Base-by-base conservation (phyloP, 2,329 filamentous ascomycete genomes). In the Trichoderma koningii region DNA sequence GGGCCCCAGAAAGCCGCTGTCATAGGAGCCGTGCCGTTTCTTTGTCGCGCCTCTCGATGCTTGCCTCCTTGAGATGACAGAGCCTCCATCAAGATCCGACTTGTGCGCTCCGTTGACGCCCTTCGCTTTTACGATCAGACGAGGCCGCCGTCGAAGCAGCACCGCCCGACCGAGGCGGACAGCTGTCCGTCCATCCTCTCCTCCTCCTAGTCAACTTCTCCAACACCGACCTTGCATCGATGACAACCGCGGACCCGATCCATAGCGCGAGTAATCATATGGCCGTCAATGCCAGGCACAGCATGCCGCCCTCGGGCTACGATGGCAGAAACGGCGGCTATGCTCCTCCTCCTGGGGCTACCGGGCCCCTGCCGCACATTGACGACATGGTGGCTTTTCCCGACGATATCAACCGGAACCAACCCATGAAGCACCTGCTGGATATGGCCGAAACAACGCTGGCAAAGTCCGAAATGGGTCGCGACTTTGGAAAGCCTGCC, bases 401-500 rank as follows among this genome's bases (percentile, higher is more conserved):
- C 17, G 76, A 79, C 64, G 80, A 84, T 42, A 73, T 85, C 66
- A 79, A 84, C 66, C 70, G 75, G 48, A 77, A 82, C 66, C 80
- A 81, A 65, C 83, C 83, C 17, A 78, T 86, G 66, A 82, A 81
- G 64, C 83, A 78, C 68, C 73, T 88, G 44, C 76, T 89, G 15
- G 80, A 83, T 51, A 73, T 77, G 48, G 85, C 82, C 60, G 82
- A 89, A 70, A 72, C 74, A 23, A 80, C 81, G 53, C 79, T 88
- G 66, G 81, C 82, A 66, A 82, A 85, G 70, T 89, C 91, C 44
- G 84, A 87, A 68, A 85, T 83, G 60, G 80, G 83, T 64, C 81
- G 87, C 66, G 84, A 85, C 67, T 89, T 90, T 76, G 80, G 85
- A 28, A 82, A 87, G 42, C 86, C 88, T 5, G 92, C 95, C 73